Conservation (phyloP, 768 basidiomycete species). For the Lactarius evosmus region DNA sequence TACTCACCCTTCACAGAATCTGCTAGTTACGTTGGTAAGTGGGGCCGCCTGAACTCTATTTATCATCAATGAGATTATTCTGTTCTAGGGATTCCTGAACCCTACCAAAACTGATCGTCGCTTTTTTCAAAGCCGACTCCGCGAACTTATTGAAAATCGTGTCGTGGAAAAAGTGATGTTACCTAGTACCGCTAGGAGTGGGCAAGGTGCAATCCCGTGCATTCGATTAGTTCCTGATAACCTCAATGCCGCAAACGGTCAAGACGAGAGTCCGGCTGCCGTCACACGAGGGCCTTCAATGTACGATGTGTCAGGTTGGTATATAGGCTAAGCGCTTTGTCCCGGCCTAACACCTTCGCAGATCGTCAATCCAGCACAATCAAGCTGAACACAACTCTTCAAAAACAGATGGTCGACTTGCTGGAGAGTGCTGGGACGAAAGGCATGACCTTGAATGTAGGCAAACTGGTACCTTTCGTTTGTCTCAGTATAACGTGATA, state of each 20-base stretch:
- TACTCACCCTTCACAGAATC: slow-evolving; percentile 70
- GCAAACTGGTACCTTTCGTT: slow-evolving; percentile 17
- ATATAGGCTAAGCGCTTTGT: not conserved
- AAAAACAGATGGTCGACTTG: slow-evolving; percentile 75
- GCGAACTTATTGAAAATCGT: slow-evolving; percentile 69
- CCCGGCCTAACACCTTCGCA: slow-evolving; percentile 3
- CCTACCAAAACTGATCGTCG: slow-evolving; percentile 77
- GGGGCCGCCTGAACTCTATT: not conserved
- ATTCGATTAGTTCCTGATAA: slow-evolving; percentile 59
- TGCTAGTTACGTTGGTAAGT: slow-evolving; percentile 74
- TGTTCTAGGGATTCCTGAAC: slow-evolving; percentile 63
- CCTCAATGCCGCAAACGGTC: slow-evolving; percentile 28
- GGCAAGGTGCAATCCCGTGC: slow-evolving; percentile 52
- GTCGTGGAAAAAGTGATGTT: slow-evolving; percentile 73
- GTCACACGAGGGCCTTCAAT: not conserved
- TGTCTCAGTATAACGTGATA: not conserved
- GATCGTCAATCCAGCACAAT: slow-evolving; percentile 31
- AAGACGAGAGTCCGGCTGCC: slow-evolving; percentile 22
- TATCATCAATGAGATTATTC: not conserved
- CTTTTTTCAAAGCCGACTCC: slow-evolving; percentile 72
- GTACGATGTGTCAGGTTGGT: slow-evolving; percentile 36
- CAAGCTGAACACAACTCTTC: slow-evolving; percentile 64
- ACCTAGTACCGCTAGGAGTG: slow-evolving; percentile 51
- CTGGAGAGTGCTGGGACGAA: slow-evolving; percentile 62
- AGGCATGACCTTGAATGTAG: slow-evolving; percentile 73